Evolutionary conservation across 164 flowering plant genomes (phyloP), one percentile per base, ranked within the genome.

Genomic region (Nymphaea colorata): DNA sequence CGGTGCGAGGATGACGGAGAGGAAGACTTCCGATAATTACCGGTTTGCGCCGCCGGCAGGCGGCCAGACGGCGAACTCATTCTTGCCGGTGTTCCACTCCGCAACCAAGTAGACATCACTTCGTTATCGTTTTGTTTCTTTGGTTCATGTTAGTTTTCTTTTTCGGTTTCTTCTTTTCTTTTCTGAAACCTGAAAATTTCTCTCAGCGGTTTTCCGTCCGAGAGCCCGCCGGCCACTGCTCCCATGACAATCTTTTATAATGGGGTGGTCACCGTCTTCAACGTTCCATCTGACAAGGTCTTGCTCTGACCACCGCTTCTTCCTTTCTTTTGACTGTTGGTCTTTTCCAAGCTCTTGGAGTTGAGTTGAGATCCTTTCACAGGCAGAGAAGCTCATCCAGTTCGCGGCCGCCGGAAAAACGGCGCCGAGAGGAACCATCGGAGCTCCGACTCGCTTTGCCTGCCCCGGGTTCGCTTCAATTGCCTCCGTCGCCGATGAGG

Each of bases 181-280:
- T 25, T 25, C 36, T 25, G 36, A 25, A 25, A 25, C 36, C 36
- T 25, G 36, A 25, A 25, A 25, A 25, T 10, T 15, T 8, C 57
- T 7, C 12, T 51, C 14, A 51, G 57, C 57, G 8, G 12, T 15
- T 10, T 51, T 51, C 14, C 57, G 14, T 3, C 66, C 3, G 79
- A 71, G 66, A 63, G 4, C 41, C 10, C 43, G 42, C 25, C 62
- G 2, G 79, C 71, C 17, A 71, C 82, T 4, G 69, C 87, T 68
- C 93, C 86, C 0, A 18, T 91, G 43, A 78, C 81, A 17, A 78
- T 78, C 18, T 78, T 78, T 72, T 78, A 78, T 67, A 75, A 75
- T 42, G 81, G 81, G 57, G 73, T 64, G 1, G 78, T 78, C 16
- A 64, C 75, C 16, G 73, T 76, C 14, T 78, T 75, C 60, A 72